Evolutionary conservation across 345 rosid species (phyloP), one percentile per base, ranked within the genome.

Genomic region (Populus nigra): DNA sequence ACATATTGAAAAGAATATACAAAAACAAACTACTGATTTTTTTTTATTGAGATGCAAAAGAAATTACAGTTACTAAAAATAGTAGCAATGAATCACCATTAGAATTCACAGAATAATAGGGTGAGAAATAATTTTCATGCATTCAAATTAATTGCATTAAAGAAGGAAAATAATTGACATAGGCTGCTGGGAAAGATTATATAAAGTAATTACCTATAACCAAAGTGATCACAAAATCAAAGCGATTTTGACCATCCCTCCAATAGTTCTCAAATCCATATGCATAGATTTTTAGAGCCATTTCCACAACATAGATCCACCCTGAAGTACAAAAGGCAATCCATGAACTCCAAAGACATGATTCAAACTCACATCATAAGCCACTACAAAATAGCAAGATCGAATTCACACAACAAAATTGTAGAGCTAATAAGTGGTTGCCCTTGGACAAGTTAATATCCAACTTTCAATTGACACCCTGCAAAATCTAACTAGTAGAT

Each of bases 281-380:
- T 31, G 99, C 81, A 83, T 91, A 96, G 61, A 93, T 84, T 84
- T 96, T 96, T 66, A 96, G 83, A 73, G 92, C 94, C 99, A 93
- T 96, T 91, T 96, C 98, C 85, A 96, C 73, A 66, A 96, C 92
- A 80, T 96, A 96, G 77, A 96, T 86, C 99, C 99, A 96, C 70
- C 98, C 99, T 96, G 94, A 62, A 11, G 53, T n/a, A 41, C 67
- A 81, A 73, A 27, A 63, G 15, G 53, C 65, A 76, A 68, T 38
- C 17, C 66, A 62, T 78, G 77, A 84, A 74, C 77, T 71, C 70
- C 73, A 59, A 5, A 53, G 22, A 69, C 18, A 77, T 57, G 43
- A 50, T 20, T 27, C 29, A 18, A 43, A 65, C 8, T 73, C 41
- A 77, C 55, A 59, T 45, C 59, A 59, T 29, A 65, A 69, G 68